A percentile compares a stretch with the other conserved stretches of the same genome.
These are phyloP conservation scores for Eucalyptus paniculata DNA, from an alignment of 345 rosid genomes.

Conservation along the genomic window DNA sequence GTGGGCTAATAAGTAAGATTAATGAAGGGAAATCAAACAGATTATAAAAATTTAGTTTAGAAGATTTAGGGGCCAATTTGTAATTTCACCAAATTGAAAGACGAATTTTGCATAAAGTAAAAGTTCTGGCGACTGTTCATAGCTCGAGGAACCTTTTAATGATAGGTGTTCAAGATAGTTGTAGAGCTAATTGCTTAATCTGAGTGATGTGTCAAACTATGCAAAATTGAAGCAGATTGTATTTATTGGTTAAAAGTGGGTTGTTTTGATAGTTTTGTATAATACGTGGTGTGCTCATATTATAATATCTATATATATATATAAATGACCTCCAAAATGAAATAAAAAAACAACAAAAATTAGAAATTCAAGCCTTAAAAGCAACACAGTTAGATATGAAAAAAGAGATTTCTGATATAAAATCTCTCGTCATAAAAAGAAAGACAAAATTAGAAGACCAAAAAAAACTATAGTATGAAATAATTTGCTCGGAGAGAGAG, in stretches of 20 bases:
- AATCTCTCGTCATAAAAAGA: too few species aligned
- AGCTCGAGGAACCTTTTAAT: not conserved
- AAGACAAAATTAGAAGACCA: too few species aligned
- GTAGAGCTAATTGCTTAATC: not conserved
- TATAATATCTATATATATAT: too few species aligned
- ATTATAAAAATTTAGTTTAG: not conserved
- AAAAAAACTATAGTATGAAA: too few species aligned
- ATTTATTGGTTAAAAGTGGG: not conserved
- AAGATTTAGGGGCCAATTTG: not conserved
- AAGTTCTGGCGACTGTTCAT: not conserved
- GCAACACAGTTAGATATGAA: too few species aligned
- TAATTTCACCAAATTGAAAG: not conserved
- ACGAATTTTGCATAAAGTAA: rapidly evolving
- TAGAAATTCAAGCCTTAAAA: too few species aligned
- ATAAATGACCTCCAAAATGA: too few species aligned
- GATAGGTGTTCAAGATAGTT: not conserved
- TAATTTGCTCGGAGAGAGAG: too few species aligned
- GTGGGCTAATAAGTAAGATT: not conserved
- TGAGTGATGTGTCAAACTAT: not conserved
- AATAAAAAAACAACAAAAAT: too few species aligned
- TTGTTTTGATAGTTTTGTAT: not conserved
- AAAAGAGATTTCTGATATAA: too few species aligned
- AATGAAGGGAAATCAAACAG: not conserved
- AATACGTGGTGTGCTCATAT: not conserved
- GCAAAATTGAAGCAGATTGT: not conserved